A percentile compares a stretch with the other conserved stretches of the same genome.
These are phyloP conservation scores for Neckera pumila DNA, from an alignment of 225 moss, liverwort and hornwort genomes.

Conservation along the genomic window DNA sequence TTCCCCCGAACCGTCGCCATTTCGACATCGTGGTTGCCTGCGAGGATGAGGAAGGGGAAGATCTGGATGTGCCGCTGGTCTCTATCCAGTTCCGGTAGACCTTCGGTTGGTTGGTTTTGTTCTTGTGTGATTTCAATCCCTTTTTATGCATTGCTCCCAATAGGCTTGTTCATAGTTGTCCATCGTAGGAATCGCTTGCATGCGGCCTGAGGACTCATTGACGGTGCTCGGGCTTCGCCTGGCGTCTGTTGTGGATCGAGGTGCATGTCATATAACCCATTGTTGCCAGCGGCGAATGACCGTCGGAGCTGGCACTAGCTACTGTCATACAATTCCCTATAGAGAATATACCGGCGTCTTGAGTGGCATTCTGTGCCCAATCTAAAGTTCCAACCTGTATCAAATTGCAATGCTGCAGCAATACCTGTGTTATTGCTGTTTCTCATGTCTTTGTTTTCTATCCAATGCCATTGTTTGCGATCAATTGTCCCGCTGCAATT, in stretches of 20 bases:
- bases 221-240: neutral
- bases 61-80: slow-evolving; percentile 53
- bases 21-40: slow-evolving; percentile 61
- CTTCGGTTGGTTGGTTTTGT: neutral
- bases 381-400: neutral
- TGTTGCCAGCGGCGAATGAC: neutral
- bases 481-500: neutral
- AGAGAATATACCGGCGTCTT: neutral
- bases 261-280: neutral
- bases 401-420: neutral
- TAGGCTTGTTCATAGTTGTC: slow-evolving; percentile 1
- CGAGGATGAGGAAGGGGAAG: slow-evolving; percentile 45
- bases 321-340: neutral
- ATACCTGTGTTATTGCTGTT: neutral
- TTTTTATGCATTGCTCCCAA: neutral
- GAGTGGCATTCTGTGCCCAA: neutral
- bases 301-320: neutral
- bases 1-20: slow-evolving; percentile 38
- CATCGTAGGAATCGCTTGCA: neutral
- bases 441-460: neutral
- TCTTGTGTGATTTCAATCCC: neutral
- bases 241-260: neutral
- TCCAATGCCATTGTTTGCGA: neutral
- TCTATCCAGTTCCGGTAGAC: slow-evolving; percentile 43
- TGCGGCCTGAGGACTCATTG: neutral